These are phyloP conservation scores for Choiromyces venosus DNA, from an alignment of 495 filamentous ascomycete species.

Conservation along the genomic window DNA sequence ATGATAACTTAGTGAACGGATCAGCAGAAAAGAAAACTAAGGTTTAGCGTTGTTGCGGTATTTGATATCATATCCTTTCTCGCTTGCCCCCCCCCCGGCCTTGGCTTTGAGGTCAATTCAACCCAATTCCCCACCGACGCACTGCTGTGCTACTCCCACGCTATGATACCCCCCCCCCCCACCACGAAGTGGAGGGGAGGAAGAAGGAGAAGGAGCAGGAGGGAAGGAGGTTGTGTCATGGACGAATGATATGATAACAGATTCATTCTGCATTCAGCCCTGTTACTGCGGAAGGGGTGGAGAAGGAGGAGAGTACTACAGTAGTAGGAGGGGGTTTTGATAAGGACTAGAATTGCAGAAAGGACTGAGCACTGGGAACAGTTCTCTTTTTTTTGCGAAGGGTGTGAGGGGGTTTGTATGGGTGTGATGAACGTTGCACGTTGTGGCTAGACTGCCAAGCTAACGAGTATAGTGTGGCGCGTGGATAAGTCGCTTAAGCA, in stretches of 20 bases:
- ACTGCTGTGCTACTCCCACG: background rate
- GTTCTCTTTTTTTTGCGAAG: background rate
- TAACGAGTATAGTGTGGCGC: background rate
- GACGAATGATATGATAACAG: background rate
- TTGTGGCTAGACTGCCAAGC: background rate
- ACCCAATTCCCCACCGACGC: background rate
- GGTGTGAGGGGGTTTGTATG: background rate
- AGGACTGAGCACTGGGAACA: background rate
- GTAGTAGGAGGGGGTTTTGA: background rate
- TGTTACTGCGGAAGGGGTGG: background rate
- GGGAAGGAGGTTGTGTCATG: background rate
- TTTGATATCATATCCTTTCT: background rate
- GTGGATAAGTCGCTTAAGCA: background rate
- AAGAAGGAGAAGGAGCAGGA: background rate
- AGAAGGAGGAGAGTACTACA: too few relatives aligned
- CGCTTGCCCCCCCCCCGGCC: background rate
- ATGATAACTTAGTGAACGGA: background rate
- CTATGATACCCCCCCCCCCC: background rate
- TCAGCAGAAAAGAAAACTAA: background rate
- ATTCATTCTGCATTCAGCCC: slow-evolving; percentile 2
- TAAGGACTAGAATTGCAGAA: background rate
- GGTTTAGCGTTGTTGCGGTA: background rate
- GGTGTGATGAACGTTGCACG: background rate
- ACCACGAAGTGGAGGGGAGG: background rate
- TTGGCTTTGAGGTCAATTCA: background rate